phyloP scores from a whole-genome alignment of 257 asterid genomes.

The Coffea eugenioides region DNA sequence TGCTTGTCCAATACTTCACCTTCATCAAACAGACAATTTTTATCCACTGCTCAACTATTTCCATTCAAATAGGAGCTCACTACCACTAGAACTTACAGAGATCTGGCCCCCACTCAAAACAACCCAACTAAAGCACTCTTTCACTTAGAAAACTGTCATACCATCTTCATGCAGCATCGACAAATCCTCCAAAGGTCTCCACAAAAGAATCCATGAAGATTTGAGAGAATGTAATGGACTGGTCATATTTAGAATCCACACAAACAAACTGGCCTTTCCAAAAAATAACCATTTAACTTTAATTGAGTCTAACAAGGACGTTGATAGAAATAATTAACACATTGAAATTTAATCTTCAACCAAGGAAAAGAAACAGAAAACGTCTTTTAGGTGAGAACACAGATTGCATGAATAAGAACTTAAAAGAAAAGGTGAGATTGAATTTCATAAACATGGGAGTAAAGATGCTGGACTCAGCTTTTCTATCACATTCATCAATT shows the following conservation, averaged over 20 bases:
- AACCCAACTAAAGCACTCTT: background rate
- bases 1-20: background rate
- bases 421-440: background rate
- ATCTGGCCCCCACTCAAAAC: background rate
- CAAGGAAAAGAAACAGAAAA: background rate
- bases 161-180: background rate
- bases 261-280: background rate
- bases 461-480: background rate
- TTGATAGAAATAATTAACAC: background rate
- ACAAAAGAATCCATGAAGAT: background rate
- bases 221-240: background rate
- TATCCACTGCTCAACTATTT: background rate
- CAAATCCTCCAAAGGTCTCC: background rate
- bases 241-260: background rate
- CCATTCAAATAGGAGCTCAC: background rate
- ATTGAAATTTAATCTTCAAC: background rate
- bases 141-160: background rate
- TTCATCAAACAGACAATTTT: background rate
- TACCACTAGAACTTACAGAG: background rate
- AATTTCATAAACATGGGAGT: background rate
- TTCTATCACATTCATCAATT: background rate
- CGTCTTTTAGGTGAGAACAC: background rate
- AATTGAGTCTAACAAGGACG: background rate
- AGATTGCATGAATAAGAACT: background rate
- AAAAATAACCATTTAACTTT: background rate